Evolutionary conservation across 345 rosid species (phyloP).

Genomic region (Kernera saxatilis): DNA sequence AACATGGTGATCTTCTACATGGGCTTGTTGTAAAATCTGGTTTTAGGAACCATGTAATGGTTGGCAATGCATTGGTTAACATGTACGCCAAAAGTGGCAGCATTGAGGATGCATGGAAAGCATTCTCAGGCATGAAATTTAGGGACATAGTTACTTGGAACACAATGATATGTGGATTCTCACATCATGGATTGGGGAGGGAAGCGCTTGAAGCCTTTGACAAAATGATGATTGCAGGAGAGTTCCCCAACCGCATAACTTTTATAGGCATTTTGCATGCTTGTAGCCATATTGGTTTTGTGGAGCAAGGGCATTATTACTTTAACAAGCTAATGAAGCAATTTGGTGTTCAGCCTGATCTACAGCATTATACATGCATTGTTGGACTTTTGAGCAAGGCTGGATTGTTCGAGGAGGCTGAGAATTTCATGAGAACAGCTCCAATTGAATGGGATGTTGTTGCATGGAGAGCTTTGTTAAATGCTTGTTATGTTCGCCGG

Average conservation of each 20-base stretch:
- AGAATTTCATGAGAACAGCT: conserved; percentile 54
- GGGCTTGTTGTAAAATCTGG: conserved; percentile 47
- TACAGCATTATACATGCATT: conserved; percentile 78
- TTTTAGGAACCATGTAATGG: conserved; percentile 45
- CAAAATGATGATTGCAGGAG: conserved; percentile 47
- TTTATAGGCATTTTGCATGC: conserved; percentile 77
- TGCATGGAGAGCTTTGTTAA: conserved; percentile 74
- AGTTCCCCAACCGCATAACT: conserved; percentile 60
- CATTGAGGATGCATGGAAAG: conserved; percentile 46
- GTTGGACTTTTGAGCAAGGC: conserved; percentile 72
- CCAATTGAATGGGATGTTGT: conserved; percentile 69
- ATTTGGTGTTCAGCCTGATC: conserved; percentile 47
- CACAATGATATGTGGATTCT: conserved; percentile 63
- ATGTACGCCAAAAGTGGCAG: conserved; percentile 69
- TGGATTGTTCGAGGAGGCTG: conserved; percentile 57
- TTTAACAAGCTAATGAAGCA: conserved; percentile 54
- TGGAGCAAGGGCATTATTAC: conserved; percentile 53
- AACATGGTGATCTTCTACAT: conserved; percentile 52
- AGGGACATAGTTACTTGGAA: conserved; percentile 62
- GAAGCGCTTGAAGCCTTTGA: conserved; percentile 53
- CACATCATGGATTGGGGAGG: conserved; percentile 73
- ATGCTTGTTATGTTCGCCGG: conserved; percentile 58
- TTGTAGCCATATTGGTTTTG: conserved; percentile 62
- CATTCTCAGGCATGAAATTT: conserved; percentile 37
- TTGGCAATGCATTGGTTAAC: conserved; percentile 61